phyloP scores from a whole-genome alignment of 768 basidiomycete species.

The Fomitopsis pulvina region DNA sequence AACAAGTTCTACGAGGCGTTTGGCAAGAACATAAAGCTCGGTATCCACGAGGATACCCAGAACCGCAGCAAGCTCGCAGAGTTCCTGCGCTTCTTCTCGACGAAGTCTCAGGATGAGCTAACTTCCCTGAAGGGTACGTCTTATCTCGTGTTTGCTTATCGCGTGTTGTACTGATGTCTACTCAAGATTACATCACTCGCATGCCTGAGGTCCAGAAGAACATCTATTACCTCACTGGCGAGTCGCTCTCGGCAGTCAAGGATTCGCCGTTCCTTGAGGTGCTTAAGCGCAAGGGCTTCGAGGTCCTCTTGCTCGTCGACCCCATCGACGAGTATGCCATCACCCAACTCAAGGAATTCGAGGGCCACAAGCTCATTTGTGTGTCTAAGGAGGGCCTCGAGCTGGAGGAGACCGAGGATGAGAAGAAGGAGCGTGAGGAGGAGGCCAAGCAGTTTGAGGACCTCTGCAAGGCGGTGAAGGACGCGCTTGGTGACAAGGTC shows the following conservation, averaged over 20 bases:
- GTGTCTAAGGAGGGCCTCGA: conserved; percentile 99
- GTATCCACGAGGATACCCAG: conserved; percentile 98
- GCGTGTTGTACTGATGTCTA: conserved; percentile 3
- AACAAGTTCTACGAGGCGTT: conserved; percentile 96
- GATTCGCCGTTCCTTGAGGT: conserved; percentile 99
- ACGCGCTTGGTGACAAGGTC: conserved; percentile 97
- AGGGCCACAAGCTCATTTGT: conserved; percentile 94
- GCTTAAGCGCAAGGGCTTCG: conserved; percentile 99
- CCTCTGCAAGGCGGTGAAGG: conserved; percentile 93
- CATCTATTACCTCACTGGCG: conserved; percentile 99
- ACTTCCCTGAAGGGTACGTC: conserved; percentile 85
- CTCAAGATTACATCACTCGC: conserved; percentile 92
- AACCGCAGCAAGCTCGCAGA: conserved; percentile 99
- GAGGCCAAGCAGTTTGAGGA: conserved; percentile 80
- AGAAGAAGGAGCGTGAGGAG: conserved; percentile 87
- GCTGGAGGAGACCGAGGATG: conserved; percentile 97
- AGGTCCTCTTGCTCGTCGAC: conserved; percentile 95
- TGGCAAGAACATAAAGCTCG: conserved; percentile 99
- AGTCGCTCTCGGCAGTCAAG: conserved; percentile 83
- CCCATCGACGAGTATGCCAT: conserved; percentile 99
- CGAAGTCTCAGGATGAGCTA: conserved; percentile 86
- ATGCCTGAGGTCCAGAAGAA: conserved; percentile 99
- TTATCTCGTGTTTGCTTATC: conserved; percentile 2
- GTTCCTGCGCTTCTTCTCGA: conserved; percentile 97
- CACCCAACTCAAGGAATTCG: conserved; percentile 98